These are phyloP conservation scores for Monosporozyma yasuniensis DNA, from an alignment of 805 yeast species.

Conservation along the genomic window DNA sequence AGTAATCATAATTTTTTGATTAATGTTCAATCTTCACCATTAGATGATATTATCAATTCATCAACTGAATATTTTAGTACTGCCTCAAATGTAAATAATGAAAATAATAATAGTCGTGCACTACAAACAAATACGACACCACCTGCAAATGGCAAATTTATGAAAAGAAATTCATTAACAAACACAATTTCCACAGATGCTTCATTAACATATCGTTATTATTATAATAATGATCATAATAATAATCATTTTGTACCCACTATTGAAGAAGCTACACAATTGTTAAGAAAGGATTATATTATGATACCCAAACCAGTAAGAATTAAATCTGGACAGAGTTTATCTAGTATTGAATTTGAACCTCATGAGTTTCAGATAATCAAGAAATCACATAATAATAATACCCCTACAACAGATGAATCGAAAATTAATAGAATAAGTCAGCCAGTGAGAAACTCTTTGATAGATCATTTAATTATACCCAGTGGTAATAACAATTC, in stretches of 20 bases:
- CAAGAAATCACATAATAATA: constrained; percentile 5
- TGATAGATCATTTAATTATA: constrained; percentile 1
- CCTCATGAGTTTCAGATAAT: constrained; percentile 13
- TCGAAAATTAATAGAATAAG: background rate
- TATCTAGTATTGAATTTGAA: constrained; percentile 6
- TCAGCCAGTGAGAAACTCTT: background rate
- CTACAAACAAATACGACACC: too few relatives aligned
- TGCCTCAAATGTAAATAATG: background rate
- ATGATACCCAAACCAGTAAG: background rate
- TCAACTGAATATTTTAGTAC: constrained; percentile 1
- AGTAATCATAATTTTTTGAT: background rate
- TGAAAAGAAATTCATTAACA: background rate
- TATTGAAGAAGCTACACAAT: constrained; percentile 16
- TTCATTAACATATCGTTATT: background rate
- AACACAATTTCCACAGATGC: background rate
- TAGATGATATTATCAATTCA: background rate
- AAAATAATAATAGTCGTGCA: background rate
- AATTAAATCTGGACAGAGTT: constrained; percentile 1
- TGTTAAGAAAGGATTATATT: constrained; percentile 11
- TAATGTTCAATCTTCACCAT: background rate
- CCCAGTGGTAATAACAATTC: background rate
- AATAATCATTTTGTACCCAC: constrained; percentile 3
- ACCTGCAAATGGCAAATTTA: background rate
- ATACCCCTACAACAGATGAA: background rate
- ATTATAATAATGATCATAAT: background rate